Conservation (phyloP, 2,329 filamentous ascomycete genomes). For the Fusarium tricinctum region DNA sequence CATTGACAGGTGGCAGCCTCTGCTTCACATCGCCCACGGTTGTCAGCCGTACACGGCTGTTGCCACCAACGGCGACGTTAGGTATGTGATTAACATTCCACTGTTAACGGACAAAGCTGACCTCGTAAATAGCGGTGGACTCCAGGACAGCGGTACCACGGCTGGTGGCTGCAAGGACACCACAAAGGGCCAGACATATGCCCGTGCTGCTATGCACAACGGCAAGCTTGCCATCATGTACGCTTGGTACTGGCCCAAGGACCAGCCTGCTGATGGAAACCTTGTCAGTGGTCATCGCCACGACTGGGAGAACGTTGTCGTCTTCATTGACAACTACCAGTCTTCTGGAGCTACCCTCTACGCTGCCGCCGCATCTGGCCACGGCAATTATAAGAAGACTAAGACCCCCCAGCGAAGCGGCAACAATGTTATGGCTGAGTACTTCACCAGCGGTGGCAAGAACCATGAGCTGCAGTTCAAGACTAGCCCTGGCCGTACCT, state of each 20-base stretch:
- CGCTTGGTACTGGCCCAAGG: slow-evolving; percentile 63
- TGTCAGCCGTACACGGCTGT: slow-evolving; percentile 75
- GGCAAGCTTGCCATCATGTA: slow-evolving; percentile 55
- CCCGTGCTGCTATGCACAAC: slow-evolving; percentile 45
- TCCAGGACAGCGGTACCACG: slow-evolving; percentile 50
- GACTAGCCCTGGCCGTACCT: slow-evolving; percentile 53
- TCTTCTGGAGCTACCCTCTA: slow-evolving; percentile 49
- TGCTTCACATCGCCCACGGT: slow-evolving; percentile 64
- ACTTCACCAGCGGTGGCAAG: slow-evolving; percentile 49
- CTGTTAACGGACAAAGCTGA: background rate
- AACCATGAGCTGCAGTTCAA: slow-evolving; percentile 58
- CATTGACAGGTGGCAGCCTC: slow-evolving; percentile 52
- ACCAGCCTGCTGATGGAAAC: slow-evolving; percentile 54
- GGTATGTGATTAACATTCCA: slow-evolving; percentile 54
- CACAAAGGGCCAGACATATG: slow-evolving; percentile 57
- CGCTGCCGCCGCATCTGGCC: slow-evolving; percentile 55
- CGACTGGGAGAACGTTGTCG: slow-evolving; percentile 58
- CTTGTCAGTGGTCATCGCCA: slow-evolving; percentile 55
- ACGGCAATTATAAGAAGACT: slow-evolving; percentile 54
- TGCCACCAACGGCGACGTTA: slow-evolving; percentile 67
- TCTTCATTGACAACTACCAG: slow-evolving; percentile 50
- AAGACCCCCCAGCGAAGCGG: slow-evolving; percentile 38
- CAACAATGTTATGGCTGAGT: slow-evolving; percentile 51
- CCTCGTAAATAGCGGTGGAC: slow-evolving; percentile 49
- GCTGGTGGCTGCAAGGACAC: slow-evolving; percentile 52